Conservation (phyloP, 139 green algal genomes). For the Trebouxia sp. region DNA sequence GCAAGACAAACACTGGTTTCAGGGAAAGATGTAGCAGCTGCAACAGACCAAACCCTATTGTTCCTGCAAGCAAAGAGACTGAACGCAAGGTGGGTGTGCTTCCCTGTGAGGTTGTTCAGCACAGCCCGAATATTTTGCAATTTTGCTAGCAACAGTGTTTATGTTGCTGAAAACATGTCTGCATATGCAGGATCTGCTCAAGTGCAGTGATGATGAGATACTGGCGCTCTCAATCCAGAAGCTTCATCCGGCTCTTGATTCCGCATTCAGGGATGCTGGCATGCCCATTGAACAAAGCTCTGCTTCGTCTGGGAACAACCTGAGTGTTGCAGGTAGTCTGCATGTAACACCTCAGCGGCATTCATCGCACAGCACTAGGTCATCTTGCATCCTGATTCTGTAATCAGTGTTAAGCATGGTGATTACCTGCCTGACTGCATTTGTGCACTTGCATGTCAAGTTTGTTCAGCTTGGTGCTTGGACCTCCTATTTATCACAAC, state of each 20-base stretch:
- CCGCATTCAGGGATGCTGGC: conserved; percentile 13
- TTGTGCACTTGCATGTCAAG: too few relatives aligned
- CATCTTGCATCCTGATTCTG: too few relatives aligned
- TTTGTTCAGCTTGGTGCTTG: too few relatives aligned
- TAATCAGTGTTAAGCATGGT: too few relatives aligned
- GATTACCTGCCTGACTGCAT: too few relatives aligned
- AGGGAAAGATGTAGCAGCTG: conserved; percentile 1
- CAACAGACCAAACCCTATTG: conserved; percentile 4
- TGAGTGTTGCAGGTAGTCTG: not conserved
- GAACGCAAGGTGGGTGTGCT: not conserved
- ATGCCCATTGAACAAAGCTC: conserved; percentile 13
- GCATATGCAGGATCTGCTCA: not conserved
- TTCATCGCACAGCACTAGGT: too few relatives aligned
- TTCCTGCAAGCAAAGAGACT: conserved; percentile 12
- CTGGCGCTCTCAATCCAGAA: conserved; percentile 15
- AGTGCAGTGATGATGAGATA: conserved; percentile 5
- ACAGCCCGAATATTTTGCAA: too few relatives aligned
- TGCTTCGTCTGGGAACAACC: not conserved
- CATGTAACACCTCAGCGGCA: too few relatives aligned
- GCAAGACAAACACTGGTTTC: conserved; percentile 13
- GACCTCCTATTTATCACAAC: too few relatives aligned
- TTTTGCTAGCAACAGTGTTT: too few relatives aligned
- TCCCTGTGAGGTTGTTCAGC: too few relatives aligned
- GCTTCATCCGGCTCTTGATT: conserved; percentile 9
- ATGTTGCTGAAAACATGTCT: not conserved